These are phyloP conservation scores for Eucalyptus marginata DNA, from an alignment of 345 rosid species.

Conservation along the genomic window DNA sequence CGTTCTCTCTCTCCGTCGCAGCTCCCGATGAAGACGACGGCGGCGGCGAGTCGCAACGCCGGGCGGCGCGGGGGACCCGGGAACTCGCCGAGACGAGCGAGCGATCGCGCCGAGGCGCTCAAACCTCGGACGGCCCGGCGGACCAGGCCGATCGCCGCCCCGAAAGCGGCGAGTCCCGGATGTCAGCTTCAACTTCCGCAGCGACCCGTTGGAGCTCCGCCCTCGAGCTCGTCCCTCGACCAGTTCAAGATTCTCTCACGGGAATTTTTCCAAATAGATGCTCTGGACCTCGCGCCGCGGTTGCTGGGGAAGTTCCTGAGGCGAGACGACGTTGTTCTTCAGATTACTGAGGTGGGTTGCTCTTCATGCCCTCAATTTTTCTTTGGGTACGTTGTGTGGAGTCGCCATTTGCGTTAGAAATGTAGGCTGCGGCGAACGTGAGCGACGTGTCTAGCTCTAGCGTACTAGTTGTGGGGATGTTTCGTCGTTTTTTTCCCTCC, in stretches of 20 bases:
- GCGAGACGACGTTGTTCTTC: constrained; percentile 73
- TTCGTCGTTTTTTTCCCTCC: not conserved
- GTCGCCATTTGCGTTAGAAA: not conserved
- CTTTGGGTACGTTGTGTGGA: not conserved
- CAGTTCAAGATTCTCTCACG: constrained; percentile 33
- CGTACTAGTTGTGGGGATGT: not conserved
- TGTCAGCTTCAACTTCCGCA: not conserved
- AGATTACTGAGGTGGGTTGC: constrained; percentile 65
- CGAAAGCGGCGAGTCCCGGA: not conserved
- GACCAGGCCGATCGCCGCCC: not conserved
- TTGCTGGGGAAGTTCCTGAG: constrained; percentile 81
- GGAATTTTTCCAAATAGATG: constrained; percentile 72
- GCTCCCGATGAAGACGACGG: not conserved
- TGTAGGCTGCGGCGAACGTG: not conserved
- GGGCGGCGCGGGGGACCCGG: not conserved
- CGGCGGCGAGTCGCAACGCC: not conserved
- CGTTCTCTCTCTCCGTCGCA: not conserved
- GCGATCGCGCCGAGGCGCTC: not conserved
- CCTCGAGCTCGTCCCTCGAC: not conserved
- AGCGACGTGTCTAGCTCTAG: not conserved
- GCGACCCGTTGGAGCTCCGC: not conserved
- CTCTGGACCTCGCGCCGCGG: constrained; percentile 84
- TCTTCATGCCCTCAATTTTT: not conserved
- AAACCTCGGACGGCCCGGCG: not conserved
- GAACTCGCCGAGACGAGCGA: not conserved